These are phyloP conservation scores for Persicaria maculosa DNA, from an alignment of 148 eudicot species.

Conservation along the genomic window DNA sequence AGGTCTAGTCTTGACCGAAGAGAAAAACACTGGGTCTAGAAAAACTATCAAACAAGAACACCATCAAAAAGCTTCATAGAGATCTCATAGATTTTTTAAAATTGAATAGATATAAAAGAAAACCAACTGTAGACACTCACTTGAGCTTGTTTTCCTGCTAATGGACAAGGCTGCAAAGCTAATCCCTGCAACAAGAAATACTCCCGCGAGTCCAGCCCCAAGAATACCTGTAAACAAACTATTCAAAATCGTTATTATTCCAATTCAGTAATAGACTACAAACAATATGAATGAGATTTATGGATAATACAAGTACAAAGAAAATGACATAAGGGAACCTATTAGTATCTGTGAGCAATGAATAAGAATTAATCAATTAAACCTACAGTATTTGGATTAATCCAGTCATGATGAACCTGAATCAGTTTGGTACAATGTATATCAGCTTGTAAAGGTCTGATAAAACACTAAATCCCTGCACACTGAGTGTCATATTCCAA, in stretches of 20 bases:
- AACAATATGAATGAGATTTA: not conserved
- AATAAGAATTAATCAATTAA: not conserved
- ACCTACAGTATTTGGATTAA: not conserved
- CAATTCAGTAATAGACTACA: conserved; percentile 11
- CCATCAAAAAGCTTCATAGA: not conserved
- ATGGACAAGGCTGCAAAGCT: conserved; percentile 65
- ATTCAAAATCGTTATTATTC: conserved; percentile 44
- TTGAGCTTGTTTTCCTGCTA: conserved; percentile 41
- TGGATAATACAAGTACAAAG: not conserved
- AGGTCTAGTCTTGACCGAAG: not conserved
- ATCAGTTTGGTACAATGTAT: not conserved
- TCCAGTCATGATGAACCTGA: not conserved
- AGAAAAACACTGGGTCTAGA: not conserved
- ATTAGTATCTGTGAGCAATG: not conserved
- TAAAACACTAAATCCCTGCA: not conserved
- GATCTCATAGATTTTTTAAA: not conserved
- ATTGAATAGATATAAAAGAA: not conserved
- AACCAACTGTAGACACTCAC: conserved; percentile 38
- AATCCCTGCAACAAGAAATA: conserved; percentile 69
- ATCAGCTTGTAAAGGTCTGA: not conserved
- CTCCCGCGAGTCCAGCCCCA: conserved; percentile 77
- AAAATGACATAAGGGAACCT: not conserved
- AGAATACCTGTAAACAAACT: conserved; percentile 74
- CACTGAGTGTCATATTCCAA: not conserved
- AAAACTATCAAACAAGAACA: not conserved